Evolutionary conservation across 306 rosid genomes (phyloP).

Genomic region (Acacia melanoxylon): DNA sequence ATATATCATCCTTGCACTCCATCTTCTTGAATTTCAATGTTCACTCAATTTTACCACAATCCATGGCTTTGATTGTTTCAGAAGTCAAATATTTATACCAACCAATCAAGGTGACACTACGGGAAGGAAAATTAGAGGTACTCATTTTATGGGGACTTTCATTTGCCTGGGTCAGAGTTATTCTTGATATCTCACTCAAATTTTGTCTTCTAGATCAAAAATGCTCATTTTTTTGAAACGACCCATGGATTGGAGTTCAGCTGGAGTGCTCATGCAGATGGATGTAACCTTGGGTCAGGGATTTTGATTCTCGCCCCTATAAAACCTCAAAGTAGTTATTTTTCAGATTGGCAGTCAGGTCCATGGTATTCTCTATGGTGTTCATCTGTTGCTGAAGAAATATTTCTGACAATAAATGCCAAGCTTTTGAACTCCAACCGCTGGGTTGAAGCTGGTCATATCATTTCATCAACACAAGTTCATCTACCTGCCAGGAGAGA

Average conservation of each 20-base stretch:
- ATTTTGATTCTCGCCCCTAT: conserved; percentile 56
- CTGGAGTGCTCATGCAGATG: conserved; percentile 83
- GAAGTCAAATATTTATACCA: conserved; percentile 88
- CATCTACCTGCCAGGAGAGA: conserved; percentile 69
- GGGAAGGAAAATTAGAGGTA: conserved; percentile 67
- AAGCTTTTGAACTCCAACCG: conserved; percentile 67
- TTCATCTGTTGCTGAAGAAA: conserved; percentile 61
- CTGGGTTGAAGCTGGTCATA: conserved; percentile 90
- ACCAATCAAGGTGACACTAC: conserved; percentile 72
- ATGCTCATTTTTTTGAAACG: conserved; percentile 70
- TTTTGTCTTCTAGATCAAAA: conserved; percentile 60
- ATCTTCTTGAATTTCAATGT: not conserved
- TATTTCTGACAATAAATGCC: conserved; percentile 56
- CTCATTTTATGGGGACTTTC: conserved; percentile 7
- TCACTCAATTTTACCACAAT: not conserved
- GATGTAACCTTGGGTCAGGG: conserved; percentile 70
- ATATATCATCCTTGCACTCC: conserved; percentile 5
- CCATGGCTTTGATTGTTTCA: conserved; percentile 45
- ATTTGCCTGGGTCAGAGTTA: conserved; percentile 12
- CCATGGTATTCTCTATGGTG: conserved; percentile 74
- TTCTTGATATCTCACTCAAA: conserved; percentile 18
- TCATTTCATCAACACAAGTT: conserved; percentile 74
- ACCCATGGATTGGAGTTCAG: conserved; percentile 77
- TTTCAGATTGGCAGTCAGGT: conserved; percentile 63
- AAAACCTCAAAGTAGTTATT: conserved; percentile 61